Evolutionary conservation across 202 grass and related monocot species (phyloP), one percentile per base, ranked within the genome.

Genomic region (Carex sylvatica): DNA sequence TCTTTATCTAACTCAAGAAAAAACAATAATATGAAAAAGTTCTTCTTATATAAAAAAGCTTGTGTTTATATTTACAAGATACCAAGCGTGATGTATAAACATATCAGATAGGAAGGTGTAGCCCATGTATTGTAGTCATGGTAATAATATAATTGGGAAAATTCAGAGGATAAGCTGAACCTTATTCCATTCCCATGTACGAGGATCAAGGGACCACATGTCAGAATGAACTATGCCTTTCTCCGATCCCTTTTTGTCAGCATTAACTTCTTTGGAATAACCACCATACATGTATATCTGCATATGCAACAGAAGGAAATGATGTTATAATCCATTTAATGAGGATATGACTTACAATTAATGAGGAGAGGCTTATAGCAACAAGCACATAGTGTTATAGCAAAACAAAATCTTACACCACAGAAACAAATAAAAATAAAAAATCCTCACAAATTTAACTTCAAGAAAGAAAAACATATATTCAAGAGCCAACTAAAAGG

Each of bases 161-260:
- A 53, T 54, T 82, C 84, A 83, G 38, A 68, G 15, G 18, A 44
- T 35, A 80, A 70, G 78, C 18, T 61, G 38, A 58, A 98, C 95
- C 95, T 94, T 98, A 74, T 91, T 98, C 95, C 95, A 98, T 84
- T 95, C 95, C 95, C 95, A 98, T 79, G 87, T 94, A 65, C 89
- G 92, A 87, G 95, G 90, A 90, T 98, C 95, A 85, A 98, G 95
- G 63, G 88, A 91, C 95, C 92, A 98, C 84, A 91, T 87, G 65
- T 98, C 95, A 78, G 95, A 92, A 92, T 98, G 92, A 67, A 98
- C 92, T 85, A 90, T 90, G 80, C 95, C 95, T 88, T 94, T 98
- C 91, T 98, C 95, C 33, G 89, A 87, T 73, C 83, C 83, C 81
- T 65, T 84, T 93, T 94, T 94, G 70, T 98, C 92, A 80, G 92